Evolutionary conservation across 2,329 filamentous ascomycete genomes (phyloP), one percentile per base, ranked within the genome.

Genomic region (Paecilomyces niveus): DNA sequence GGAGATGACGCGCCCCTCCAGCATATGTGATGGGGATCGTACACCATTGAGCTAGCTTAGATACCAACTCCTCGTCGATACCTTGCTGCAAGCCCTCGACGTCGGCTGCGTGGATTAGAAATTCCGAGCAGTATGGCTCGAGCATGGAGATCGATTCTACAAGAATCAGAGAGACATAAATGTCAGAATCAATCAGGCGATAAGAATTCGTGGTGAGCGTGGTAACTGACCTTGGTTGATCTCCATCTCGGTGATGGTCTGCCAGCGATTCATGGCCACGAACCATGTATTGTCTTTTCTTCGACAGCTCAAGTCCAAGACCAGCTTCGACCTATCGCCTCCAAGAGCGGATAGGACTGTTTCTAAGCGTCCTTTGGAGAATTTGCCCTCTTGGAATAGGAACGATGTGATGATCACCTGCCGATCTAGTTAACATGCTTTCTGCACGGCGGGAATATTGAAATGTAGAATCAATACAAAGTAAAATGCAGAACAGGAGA

Each of bases 211-310:
- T n/a, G n/a, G n/a, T n/a, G n/a, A n/a, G n/a, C n/a, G n/a, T 18
- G n/a, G 11, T 5, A 9, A 55, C 75, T 58, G 76, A 92, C 93
- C 89, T 81, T 89, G 81, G 63, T 88, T 93, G 63, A 99, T 86
- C 72, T 97, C 91, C 86, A 96, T 96, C 68, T 97, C 90, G 1
- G 94, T 97, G 58, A 97, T 88, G 1, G 91, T 96, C 80, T 97
- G 94, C 94, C 94, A 99, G 74, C 96, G 96, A 75, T 99, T 90
- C 88, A 96, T 99, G 57, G 94, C 93, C n/a, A 99, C 94, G 68
- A 89, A 92, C 94, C 94, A 99, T 45, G 80, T 87, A 58, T 87
- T 80, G 39, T 82, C 89, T 60, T 86, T 87, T 59, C 87, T 82
- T 55, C 94, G 86, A 72, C 94, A 99, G 75, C 92, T 96, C 24